Percentiles rank a stretch among this genome's conserved stretches.
These are phyloP conservation scores for Solanum medicagineum DNA, from an alignment of 257 asterid genomes.

Conservation along the genomic window DNA sequence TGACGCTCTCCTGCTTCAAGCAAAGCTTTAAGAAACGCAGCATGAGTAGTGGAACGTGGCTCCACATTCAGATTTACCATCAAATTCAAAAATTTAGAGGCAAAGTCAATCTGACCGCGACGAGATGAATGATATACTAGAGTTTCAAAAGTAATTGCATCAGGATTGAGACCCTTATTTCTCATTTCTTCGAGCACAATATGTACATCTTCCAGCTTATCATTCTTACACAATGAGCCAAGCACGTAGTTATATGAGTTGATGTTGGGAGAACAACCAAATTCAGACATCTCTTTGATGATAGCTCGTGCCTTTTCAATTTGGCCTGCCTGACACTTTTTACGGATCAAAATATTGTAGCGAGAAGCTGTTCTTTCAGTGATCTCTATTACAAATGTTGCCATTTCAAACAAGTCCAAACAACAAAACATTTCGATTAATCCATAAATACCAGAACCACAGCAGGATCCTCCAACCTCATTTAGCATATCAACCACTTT, in stretches of 20 bases:
- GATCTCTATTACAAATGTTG: conserved; percentile 43
- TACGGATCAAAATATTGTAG: conserved; percentile 49
- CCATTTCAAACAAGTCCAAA: conserved; percentile 53
- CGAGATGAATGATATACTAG: conserved; percentile 33
- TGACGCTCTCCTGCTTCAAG: conserved; percentile 29
- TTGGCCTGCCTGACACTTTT: conserved; percentile 50
- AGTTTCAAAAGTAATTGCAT: conserved; percentile 55
- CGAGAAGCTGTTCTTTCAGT: conserved; percentile 29
- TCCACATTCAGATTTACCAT: conserved; percentile 37
- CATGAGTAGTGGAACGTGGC: conserved; percentile 48
- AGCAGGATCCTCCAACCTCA: conserved; percentile 59
- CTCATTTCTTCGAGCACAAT: conserved; percentile 44
- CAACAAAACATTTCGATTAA: conserved; percentile 56
- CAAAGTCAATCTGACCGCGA: conserved; percentile 30
- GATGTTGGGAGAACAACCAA: conserved; percentile 21
- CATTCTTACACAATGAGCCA: conserved; percentile 47
- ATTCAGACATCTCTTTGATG: conserved; percentile 42
- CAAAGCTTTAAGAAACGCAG: conserved; percentile 31
- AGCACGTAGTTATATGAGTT: conserved; percentile 52
- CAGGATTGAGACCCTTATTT: conserved; percentile 20
- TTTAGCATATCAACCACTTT: conserved; percentile 34
- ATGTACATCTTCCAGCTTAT: conserved; percentile 25
- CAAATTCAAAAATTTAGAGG: conserved; percentile 28
- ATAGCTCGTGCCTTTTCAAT: conserved; percentile 39
- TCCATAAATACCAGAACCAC: conserved; percentile 46